Conservation (phyloP, 139 green algal species). For the Pycnococcus provasolii region DNA sequence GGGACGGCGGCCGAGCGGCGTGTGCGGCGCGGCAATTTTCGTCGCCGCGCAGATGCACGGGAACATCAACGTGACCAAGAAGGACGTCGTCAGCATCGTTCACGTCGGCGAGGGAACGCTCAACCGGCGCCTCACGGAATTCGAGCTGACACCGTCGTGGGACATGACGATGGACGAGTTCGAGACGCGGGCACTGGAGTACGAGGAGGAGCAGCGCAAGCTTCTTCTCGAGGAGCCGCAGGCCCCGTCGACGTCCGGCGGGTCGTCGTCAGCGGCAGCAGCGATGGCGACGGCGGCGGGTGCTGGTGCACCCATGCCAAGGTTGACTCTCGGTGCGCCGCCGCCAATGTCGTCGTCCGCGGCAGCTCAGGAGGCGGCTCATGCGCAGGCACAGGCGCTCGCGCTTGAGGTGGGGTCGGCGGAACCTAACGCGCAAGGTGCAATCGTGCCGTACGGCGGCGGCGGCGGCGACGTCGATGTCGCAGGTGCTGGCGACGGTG, state of each 20-base stretch:
- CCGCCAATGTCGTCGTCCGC: conserved; percentile 52
- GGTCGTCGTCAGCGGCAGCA: neutral
- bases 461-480: neutral
- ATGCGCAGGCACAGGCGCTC: neutral
- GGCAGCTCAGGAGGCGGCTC: conserved; percentile 29
- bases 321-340: conserved; percentile 27
- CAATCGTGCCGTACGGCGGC: neutral
- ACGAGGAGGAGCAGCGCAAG: conserved; percentile 26
- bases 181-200: conserved; percentile 25
- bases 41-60: conserved; percentile 85
- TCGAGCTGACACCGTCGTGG: conserved; percentile 44
- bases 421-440: neutral
- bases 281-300: conserved; percentile 18
- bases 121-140: conserved; percentile 70
- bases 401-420: neutral
- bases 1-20: conserved; percentile 67
- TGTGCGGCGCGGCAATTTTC: conserved; percentile 91
- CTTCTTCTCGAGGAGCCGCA: neutral
- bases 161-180: conserved; percentile 47
- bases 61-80: conserved; percentile 53
- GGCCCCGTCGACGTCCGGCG: neutral
- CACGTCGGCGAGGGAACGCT: conserved; percentile 85
- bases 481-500: neutral
- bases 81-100: conserved; percentile 64
- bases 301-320: conserved; percentile 18